Evolutionary conservation across 1,284 basidiomycete genomes (phyloP).

Genomic region (Puccinia triticina): DNA sequence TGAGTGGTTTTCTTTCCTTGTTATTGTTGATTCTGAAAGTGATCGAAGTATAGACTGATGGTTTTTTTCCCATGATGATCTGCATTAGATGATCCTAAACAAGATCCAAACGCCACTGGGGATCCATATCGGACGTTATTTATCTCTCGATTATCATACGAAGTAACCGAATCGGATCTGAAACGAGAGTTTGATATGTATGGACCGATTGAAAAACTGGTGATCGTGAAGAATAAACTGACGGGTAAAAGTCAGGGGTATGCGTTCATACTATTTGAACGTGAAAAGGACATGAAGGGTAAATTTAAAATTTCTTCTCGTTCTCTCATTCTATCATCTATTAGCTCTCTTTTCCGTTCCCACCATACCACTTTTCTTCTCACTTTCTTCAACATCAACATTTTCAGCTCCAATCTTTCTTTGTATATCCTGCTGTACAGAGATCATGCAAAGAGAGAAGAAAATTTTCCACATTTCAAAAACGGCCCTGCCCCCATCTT

Average conservation of each 20-base stretch:
- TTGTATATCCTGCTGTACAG: conserved; percentile 27
- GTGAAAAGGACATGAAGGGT: conserved; percentile 99
- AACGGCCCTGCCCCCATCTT: conserved; percentile 9
- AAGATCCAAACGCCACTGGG: conserved; percentile 88
- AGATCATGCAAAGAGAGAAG: conserved; percentile 33
- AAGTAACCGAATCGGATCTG: conserved; percentile 84
- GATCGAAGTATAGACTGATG: conserved; percentile 18
- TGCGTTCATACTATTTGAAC: conserved; percentile 95
- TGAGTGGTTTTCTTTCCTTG: not conserved
- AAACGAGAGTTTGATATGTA: conserved; percentile 92
- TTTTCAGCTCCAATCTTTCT: conserved; percentile 12
- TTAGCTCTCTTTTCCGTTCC: not conserved
- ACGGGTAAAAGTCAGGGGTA: conserved; percentile 85
- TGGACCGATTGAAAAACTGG: conserved; percentile 87
- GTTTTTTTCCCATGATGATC: not conserved
- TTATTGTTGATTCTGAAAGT: not conserved
- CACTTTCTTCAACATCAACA: not conserved
- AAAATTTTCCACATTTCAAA: conserved; percentile 20
- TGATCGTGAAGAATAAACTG: conserved; percentile 71
- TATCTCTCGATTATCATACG: conserved; percentile 89
- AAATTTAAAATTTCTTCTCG: conserved; percentile 54
- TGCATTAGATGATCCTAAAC: conserved; percentile 77
- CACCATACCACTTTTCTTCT: not conserved
- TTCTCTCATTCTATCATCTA: conserved; percentile 42
- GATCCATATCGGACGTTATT: conserved; percentile 99